phyloP scores from a whole-genome alignment of 176 grass and related monocot species.

The Triticum turgidum region DNA sequence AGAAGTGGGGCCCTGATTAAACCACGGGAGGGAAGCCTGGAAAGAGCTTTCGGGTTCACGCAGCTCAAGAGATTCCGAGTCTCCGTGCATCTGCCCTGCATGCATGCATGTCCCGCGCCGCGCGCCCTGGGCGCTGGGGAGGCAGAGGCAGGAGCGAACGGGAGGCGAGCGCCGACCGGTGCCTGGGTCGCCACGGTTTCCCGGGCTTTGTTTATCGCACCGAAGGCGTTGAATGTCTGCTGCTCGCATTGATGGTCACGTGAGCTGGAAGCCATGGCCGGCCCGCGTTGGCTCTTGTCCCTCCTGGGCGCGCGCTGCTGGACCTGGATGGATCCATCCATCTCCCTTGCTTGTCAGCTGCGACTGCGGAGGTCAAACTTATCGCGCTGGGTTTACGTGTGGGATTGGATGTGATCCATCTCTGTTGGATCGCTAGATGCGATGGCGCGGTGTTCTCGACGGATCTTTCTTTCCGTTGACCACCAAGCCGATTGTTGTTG shows the following conservation, averaged over 20 bases:
- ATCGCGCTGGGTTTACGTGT: background rate
- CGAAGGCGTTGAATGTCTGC: slow-evolving; percentile 79
- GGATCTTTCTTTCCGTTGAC: too few relatives aligned
- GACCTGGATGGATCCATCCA: background rate
- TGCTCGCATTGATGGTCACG: slow-evolving; percentile 50
- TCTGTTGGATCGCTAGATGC: background rate
- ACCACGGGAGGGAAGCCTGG: background rate
- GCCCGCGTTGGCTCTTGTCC: background rate
- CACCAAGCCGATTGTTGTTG: too few relatives aligned
- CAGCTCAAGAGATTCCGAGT: slow-evolving; percentile 50
- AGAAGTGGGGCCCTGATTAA: slow-evolving; percentile 34
- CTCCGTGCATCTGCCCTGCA: slow-evolving; percentile 3
- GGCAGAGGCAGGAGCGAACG: background rate
- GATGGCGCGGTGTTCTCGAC: too few relatives aligned
- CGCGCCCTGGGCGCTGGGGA: background rate
- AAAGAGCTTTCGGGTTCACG: slow-evolving; percentile 25
- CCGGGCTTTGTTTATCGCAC: slow-evolving; percentile 50
- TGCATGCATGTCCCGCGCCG: background rate
- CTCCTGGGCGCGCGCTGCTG: background rate
- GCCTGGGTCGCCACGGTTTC: slow-evolving; percentile 43
- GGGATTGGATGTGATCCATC: background rate
- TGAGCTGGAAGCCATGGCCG: slow-evolving; percentile 30
- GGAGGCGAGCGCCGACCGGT: slow-evolving; percentile 12
- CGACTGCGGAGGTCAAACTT: slow-evolving; percentile 6
- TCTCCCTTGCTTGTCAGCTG: background rate